Evolutionary conservation across 2,329 filamentous ascomycete species (phyloP), one percentile per base, ranked within the genome.

Genomic region (Botrytis cinerea): DNA sequence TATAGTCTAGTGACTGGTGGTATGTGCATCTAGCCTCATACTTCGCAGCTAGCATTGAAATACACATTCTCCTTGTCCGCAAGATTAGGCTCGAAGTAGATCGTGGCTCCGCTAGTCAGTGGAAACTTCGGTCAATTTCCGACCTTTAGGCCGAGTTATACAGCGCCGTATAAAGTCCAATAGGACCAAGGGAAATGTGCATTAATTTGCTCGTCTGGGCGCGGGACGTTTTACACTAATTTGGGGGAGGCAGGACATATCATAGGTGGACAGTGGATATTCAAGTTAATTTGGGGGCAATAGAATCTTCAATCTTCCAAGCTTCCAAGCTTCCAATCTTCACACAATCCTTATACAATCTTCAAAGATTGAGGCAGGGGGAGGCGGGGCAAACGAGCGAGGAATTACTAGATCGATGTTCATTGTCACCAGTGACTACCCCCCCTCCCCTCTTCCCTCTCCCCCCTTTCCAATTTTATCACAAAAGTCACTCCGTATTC

Each of bases 171-270:
- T 28, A 43, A 16, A n/a, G 8, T 10, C 66, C n/a, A 69, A 57
- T 57, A 32, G n/a, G 5, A 57, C 16, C 38, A 57, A 10, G 28
- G 10, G 1, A 57, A 57, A 43, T 57, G n/a, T 18, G 48, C 38
- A 57, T 69, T 69, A 69, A 69, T 69, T 69, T 57, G 18, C 35
- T 57, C 38, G 6, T 20, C 48, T 69, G 57, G 51, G 66, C 38
- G n/a, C 35, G 18, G 25, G 48, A 22, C 46, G 18, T 32, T 69
- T 57, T 69, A 18, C 35, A 32, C 64, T 54, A 28, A 68, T 54
- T 68, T 28, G 48, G 64, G 28, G 8, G 38, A 69, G 38, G 48
- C 66, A 69, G 51, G 66, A 32, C 32, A n/a, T 54, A 20, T 35
- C 25, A 45, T 69, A 57, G 66, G 48, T 57, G 66, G 66, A 57